Evolutionary conservation across 208 protist species (phyloP).

Genomic region (Acanthamoeba castellanii): DNA sequence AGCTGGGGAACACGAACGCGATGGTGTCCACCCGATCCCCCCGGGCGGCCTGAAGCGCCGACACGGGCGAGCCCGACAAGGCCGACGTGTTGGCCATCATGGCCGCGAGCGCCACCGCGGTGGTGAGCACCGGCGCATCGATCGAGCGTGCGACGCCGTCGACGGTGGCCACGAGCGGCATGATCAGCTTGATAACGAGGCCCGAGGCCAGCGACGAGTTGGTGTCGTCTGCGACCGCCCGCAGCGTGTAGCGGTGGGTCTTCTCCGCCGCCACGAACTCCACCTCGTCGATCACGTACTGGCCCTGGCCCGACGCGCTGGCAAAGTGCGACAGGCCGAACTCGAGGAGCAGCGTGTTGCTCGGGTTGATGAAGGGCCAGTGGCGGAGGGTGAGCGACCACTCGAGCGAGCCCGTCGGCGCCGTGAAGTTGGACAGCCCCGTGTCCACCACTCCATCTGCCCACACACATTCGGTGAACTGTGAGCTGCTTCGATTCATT

Average conservation of each 20-base stretch:
- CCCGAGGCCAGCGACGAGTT: neutral
- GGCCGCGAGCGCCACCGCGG: neutral
- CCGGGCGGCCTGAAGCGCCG: neutral
- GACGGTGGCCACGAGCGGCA: neutral
- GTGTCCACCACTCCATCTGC: neutral
- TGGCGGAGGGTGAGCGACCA: neutral
- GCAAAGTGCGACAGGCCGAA: neutral
- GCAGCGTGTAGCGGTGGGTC: neutral
- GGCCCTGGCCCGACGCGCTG: neutral
- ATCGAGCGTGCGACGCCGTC: neutral
- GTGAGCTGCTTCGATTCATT: no score
- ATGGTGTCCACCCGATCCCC: neutral
- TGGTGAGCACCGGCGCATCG: slow-evolving; percentile 5
- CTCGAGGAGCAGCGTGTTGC: slow-evolving; percentile 18
- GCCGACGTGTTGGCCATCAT: neutral
- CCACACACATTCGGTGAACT: no score
- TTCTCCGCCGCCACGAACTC: neutral
- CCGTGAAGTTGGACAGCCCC: slow-evolving; percentile 7
- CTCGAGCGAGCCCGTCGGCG: neutral
- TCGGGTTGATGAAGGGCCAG: neutral
- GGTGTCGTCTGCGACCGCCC: neutral
- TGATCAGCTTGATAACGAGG: neutral
- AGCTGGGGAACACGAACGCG: neutral
- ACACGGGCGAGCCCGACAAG: neutral
- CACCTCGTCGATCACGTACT: neutral